Evolutionary conservation across 495 filamentous ascomycete genomes (phyloP).

Genomic region (Penicillium coprophilum): DNA sequence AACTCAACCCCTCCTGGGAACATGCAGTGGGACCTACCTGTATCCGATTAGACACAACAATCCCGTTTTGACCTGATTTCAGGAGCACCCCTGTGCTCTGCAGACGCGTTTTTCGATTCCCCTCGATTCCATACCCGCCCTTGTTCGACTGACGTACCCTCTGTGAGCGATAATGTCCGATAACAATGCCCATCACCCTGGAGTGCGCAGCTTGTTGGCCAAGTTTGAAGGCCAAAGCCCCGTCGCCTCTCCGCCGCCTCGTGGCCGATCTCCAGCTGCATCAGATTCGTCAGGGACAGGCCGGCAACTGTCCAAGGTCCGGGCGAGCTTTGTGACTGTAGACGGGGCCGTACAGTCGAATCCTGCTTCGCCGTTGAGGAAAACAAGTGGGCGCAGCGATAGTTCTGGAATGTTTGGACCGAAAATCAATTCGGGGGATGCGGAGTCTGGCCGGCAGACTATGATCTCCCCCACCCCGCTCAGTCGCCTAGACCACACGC

Average conservation of each 20-base stretch:
- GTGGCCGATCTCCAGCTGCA: conserved; percentile 69
- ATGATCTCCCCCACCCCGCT: conserved; percentile 31
- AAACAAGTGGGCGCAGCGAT: conserved; percentile 38
- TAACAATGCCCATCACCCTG: conserved; percentile 47
- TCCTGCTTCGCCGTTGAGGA: conserved; percentile 36
- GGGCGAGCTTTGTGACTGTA: conserved; percentile 81
- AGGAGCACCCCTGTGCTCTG: conserved; percentile 15
- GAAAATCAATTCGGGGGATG: conserved; percentile 37
- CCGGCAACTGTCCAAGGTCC: conserved; percentile 72
- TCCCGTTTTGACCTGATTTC: conserved; percentile 8
- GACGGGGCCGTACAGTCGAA: conserved; percentile 49
- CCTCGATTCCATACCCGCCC: conserved; percentile 20
- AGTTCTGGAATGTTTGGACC: conserved; percentile 34
- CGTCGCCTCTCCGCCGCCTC: conserved; percentile 61
- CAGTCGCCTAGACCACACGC: conserved; percentile 18
- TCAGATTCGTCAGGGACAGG: conserved; percentile 45
- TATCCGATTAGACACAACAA: conserved; percentile 9
- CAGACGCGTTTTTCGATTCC: conserved; percentile 20
- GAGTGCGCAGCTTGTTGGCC: conserved; percentile 74
- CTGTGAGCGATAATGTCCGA: conserved; percentile 44
- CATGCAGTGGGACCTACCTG: conserved; percentile 12
- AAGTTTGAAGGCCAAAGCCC: conserved; percentile 74
- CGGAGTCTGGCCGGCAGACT: conserved; percentile 33
- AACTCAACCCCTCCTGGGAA: conserved; percentile 10
- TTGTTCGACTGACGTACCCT: conserved; percentile 14